Evolutionary conservation across 2,329 filamentous ascomycete genomes (phyloP).

Genomic region (Scleromitrula shiraiana): DNA sequence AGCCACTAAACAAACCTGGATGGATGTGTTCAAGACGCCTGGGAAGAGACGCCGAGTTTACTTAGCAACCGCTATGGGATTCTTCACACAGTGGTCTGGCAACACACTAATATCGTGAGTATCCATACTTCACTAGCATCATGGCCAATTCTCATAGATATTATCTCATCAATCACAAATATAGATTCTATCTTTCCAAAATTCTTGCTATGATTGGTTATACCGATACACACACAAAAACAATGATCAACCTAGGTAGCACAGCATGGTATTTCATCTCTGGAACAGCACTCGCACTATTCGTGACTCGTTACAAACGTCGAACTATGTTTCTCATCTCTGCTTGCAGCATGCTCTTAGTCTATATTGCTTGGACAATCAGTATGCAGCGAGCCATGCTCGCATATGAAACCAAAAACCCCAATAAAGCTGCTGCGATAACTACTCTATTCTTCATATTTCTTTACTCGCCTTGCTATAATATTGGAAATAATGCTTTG

Average conservation of each 20-base stretch:
- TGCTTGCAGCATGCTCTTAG: constrained; percentile 43
- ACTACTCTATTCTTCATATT: constrained; percentile 51
- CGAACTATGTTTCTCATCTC: constrained; percentile 45
- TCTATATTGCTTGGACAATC: constrained; percentile 50
- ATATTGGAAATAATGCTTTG: constrained; percentile 58
- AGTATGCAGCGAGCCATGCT: constrained; percentile 35
- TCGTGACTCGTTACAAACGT: constrained; percentile 37
- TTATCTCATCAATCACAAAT: not conserved
- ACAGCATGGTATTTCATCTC: constrained; percentile 39
- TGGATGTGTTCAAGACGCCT: constrained; percentile 41
- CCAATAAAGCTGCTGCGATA: constrained; percentile 15
- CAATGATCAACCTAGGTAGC: constrained; percentile 39
- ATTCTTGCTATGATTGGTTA: constrained; percentile 41
- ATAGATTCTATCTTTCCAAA: constrained; percentile 37
- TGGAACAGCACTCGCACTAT: constrained; percentile 34
- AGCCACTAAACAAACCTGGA: constrained; percentile 44
- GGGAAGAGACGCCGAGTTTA: constrained; percentile 43
- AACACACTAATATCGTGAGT: constrained; percentile 36
- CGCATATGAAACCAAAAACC: constrained; percentile 26
- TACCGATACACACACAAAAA: constrained; percentile 35
- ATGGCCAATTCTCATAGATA: not conserved
- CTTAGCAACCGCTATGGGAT: constrained; percentile 41
- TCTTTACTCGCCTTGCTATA: constrained; percentile 51
- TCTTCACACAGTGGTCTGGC: constrained; percentile 48
- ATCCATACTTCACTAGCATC: not conserved